Percentiles rank a stretch among this genome's conserved stretches.
Conservation (phyloP, 2,329 filamentous ascomycete species). For the Microcyclosporella mali region DNA sequence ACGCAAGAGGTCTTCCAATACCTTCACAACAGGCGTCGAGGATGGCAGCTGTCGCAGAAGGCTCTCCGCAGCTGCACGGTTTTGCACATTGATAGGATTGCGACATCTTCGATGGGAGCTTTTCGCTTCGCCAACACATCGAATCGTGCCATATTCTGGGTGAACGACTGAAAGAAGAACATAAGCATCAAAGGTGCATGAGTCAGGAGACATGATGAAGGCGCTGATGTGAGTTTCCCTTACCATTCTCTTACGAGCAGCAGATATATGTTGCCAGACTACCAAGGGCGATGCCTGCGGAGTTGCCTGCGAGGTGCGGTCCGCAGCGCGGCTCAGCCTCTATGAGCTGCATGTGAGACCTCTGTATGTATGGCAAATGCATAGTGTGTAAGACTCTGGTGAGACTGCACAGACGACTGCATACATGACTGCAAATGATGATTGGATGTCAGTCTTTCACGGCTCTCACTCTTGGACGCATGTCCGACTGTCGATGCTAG, state of each 20-base stretch:
- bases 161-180: too few species aligned
- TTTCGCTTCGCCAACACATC: neutral
- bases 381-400: too few species aligned
- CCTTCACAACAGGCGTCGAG: neutral
- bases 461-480: too few species aligned
- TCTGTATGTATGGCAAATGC: too few species aligned
- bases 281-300: neutral
- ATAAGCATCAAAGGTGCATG: neutral
- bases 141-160: neutral
- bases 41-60: neutral
- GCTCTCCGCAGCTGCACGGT: neutral
- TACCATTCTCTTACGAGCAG: neutral
- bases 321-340: constrained; percentile 1
- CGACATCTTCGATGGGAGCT: neutral
- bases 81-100: neutral
- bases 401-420: too few species aligned
- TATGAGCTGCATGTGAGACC: neutral
- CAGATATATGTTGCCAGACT: neutral
- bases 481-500: too few species aligned
- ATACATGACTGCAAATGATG: too few species aligned
- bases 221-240: neutral
- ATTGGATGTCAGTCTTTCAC: neutral
- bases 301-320: neutral
- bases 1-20: neutral
- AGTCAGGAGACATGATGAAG: neutral